Base-by-base conservation (phyloP, 176 grass and related monocot genomes). In the Chrysopogon serrulatus region DNA sequence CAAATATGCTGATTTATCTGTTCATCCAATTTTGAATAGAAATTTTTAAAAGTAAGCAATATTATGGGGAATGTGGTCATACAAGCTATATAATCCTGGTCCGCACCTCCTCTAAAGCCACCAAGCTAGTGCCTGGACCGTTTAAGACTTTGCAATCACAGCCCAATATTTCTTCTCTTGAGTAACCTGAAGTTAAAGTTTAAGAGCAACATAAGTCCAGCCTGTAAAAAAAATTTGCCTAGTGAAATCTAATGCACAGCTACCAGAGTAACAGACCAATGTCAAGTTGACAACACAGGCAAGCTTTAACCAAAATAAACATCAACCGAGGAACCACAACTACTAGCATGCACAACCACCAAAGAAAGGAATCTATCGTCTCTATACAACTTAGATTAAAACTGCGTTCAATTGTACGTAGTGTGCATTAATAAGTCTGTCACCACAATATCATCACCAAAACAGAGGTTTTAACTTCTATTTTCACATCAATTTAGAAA, bases 81-180 rank as follows among this genome's bases (percentile, higher is more conserved):
- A 87, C 68, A 75, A 70, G 68, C 24, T 76, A 75, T 35, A 23
- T 9, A 74, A 79, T 79, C 23, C 60, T 69, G 60, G n/a, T 74
- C 19, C 75, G 33, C 65, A 96, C 96, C 93, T 99, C 87, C 67
- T 94, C 74, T 83, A 99, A 89, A 84, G 77, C 86, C 48, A 92
- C 92, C 69, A 33, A 36, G 85, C 87, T 90, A 74, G 93, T 96
- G 47, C 66, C 81, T 37, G 96, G 89, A 78, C 96, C 96, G 32
- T 81, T 91, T 65, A 99, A 88, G 47, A 94, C 95, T 83, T 79
- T 92, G 85, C 76, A 86, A 34, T 94, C 87, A 82, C 78, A 43
- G 32, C 93, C 96, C 91, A 99, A 90, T 68, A 96, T 83, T 89
- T 99, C 96, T 71, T 90, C 86, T 88, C 91, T 96, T 13, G 91